Evolutionary conservation across 108 stramenopile genomes (phyloP).

Genomic region (Cyclotella choctawhatcheeana): DNA sequence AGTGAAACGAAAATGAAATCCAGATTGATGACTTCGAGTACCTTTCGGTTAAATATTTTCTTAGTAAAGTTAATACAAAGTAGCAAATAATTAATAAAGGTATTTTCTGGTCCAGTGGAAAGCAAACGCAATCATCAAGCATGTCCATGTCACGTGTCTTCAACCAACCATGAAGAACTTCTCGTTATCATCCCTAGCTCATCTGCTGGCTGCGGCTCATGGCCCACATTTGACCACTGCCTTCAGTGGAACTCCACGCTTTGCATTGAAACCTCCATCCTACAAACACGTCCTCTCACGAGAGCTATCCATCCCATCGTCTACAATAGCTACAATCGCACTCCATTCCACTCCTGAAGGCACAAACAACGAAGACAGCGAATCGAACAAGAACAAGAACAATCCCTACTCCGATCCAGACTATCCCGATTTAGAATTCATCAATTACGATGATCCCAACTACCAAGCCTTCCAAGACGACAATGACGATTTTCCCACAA

Average conservation of each 20-base stretch:
- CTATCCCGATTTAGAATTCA: conserved; percentile 87
- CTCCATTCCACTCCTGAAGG: neutral
- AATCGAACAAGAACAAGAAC: neutral
- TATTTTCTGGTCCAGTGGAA: no score
- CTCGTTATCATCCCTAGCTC: neutral
- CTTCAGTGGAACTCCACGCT: neutral
- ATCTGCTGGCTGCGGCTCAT: neutral
- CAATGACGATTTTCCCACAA: conserved; percentile 62
- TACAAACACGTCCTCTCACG: neutral
- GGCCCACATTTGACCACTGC: neutral
- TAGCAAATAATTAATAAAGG: no score
- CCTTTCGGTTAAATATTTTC: no score
- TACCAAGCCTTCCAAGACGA: conserved; percentile 77
- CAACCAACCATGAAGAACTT: neutral
- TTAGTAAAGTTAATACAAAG: no score
- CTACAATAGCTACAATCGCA: neutral
- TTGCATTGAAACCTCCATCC: neutral
- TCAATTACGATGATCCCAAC: conserved; percentile 85
- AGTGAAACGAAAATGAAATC: neutral
- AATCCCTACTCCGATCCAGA: conserved; percentile 61
- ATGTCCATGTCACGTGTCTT: neutral
- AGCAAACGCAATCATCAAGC: no score
- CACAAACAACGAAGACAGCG: neutral
- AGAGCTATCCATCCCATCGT: neutral
- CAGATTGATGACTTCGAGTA: neutral